Base-by-base conservation (phyloP, 2,329 filamentous ascomycete genomes). In the Pseudopithomyces chartarum region DNA sequence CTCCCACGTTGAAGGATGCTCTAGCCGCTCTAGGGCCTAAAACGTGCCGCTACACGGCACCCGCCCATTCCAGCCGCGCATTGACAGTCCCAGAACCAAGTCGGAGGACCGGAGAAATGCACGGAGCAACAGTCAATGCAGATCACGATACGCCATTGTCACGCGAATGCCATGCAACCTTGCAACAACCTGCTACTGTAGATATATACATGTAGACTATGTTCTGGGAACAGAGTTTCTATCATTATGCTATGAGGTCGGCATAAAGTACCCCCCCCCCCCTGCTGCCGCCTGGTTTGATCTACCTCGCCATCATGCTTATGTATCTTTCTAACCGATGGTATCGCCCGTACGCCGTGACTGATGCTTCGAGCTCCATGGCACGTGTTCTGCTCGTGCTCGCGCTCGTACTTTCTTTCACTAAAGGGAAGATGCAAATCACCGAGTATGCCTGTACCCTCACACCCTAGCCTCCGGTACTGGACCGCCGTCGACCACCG, bases 401-500 rank as follows among this genome's bases (percentile, higher is more conserved):
- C 54, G 43, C 40, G 33, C n/a, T n/a, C n/a, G n/a, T n/a, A n/a
- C n/a, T 8, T 29, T 29, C 15, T 48, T 50, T 50, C 23, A 15
- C 11, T 40, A 23, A 50, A 44, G 34, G 39, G 29, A 39, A 36
- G 53, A 53, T 44, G 44, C 48, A 54, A 57, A 33, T 34, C n/a
- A n/a, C n/a, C 5, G 38, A 22, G 38, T 22, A 47, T 63, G 64
- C 40, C 32, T 29, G 45, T 48, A 15, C 15, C 45, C 45, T 48
- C 45, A 48, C 32, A 63, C 48, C 40, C 73, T 64, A 22, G 65
- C 65, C 33, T 78, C 76, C 17, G 75, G 74, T 32, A 77, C 61
- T 7, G 64, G 63, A 6, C 75, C 75, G 22, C 48, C 48, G n/a
- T 78, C 76, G 1, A 78, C 73, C 1, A 76, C 74, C 12, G 76